Evolutionary conservation across 495 filamentous ascomycete genomes (phyloP), one percentile per base, ranked within the genome.

Genomic region (Penicillium malachiteum): DNA sequence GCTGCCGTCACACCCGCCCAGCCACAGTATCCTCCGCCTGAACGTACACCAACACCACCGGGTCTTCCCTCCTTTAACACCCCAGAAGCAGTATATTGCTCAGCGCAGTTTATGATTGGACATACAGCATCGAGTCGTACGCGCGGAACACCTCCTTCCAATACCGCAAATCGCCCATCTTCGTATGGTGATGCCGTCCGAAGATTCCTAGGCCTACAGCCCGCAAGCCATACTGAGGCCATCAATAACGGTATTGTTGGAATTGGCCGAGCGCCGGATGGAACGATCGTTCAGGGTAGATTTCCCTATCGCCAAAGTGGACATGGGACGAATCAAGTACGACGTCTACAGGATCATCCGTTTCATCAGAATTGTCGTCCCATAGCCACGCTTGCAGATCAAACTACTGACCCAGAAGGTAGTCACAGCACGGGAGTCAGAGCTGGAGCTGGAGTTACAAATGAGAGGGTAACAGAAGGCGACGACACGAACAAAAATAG

Each of bases 21-120:
- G 26, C 78, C 78, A 8, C 54, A 34, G 33, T 72, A 67, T 48
- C 74, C 74, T 40, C 74, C 77, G 26, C 77, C 77, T 7, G 57
- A 59, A 31, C 63, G 78, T 52, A 51, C 60, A 9, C 73, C 76
- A 5, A 81, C 78, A 8, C 78, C 78, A 30, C 76, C 77, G 2
- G 75, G 77, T 2, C 57, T 81, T 35, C 78, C 78, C 1, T 75
- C 74, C 1, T 81, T 81, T 52, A 71, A 73, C 30, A 71, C 72
- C 10, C 67, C 63, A 16, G 76, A 78, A 60, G 78, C 78, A 7
- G 52, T 76, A 7, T 56, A 58, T 14, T 72, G 63, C 55, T 64
- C 71, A 26, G 56, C 65, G 7, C 72, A 60, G 16, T 70, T 71
- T 30, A 40, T 64, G 18, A 18, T 43, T 3, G 51, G 53, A 47